Evolutionary conservation across 2,329 filamentous ascomycete species (phyloP), one percentile per base, ranked within the genome.

Genomic region (Fusarium sp.): DNA sequence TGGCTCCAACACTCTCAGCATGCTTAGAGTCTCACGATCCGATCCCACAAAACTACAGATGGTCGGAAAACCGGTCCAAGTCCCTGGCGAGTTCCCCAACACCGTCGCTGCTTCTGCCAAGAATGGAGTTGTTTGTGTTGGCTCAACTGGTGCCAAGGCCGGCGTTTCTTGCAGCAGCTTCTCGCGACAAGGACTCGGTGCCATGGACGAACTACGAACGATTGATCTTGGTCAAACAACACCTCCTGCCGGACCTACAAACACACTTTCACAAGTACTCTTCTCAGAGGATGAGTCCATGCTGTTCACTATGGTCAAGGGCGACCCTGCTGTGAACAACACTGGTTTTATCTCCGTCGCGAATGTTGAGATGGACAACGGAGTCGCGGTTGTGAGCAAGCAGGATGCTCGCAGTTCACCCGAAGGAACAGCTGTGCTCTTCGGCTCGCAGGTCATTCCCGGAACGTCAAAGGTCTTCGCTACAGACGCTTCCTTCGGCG

Each of bases 221-320:
- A 86, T 91, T 66, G 82, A 86, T 18, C 75, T 92, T 3, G 79
- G 81, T 3, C 90, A 92, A 76, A 85, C 84, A 0, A 91, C 87
- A 0, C 90, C 90, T 1, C 89, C 90, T 0, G 79, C 82, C 0
- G 90, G 90, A 0, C 89, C 90, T 0, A 80, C 82, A 5, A 90
- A 90, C 79, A 90, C 88, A 0, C 84, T 91, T 6, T 90, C 90
- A 0, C 89, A 92, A 13, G 83, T 86, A 0, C 88, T 91, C 78
- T 92, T 91, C 81, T 89, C 87, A 2, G 79, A 79, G 0, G 89
- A 92, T 59, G 84, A 89, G 69, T 81, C 78, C 0, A 84, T 80
- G 5, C 81, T 92, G 1, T 84, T 88, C 57, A 84, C 87, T 0
- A 90, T 87, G 3, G 89, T 92, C 45, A 92, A 92, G 80, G 90